Percentiles rank a stretch among this genome's conserved stretches.
phyloP scores from a whole-genome alignment of 257 asterid species.

The Ballota nigra region DNA sequence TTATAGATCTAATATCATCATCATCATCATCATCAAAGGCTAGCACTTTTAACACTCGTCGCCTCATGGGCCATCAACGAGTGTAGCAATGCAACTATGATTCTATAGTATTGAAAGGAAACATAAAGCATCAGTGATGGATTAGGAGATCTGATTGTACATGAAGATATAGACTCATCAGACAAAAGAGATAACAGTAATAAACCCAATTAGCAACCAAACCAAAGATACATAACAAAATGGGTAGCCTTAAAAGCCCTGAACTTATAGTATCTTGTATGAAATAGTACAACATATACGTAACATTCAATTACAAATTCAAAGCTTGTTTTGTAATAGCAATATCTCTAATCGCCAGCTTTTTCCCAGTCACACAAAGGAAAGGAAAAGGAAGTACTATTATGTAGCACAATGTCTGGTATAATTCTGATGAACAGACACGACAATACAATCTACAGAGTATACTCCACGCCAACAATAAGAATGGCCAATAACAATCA shows the following conservation, averaged over 20 bases:
- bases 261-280: too few relatives aligned
- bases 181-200: background rate
- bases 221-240: background rate
- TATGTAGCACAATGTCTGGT: background rate
- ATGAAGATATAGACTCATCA: background rate
- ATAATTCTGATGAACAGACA: constrained; percentile 1
- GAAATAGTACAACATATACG: background rate
- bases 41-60: too few relatives aligned
- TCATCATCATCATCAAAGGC: background rate
- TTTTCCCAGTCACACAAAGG: background rate
- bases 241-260: background rate
- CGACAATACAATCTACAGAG: background rate
- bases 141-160: background rate
- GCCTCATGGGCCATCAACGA: background rate
- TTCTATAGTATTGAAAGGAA: background rate
- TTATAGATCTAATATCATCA: background rate
- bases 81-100: constrained; percentile 4
- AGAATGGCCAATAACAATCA: background rate
- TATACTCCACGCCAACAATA: background rate
- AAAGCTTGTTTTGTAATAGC: background rate
- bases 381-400: background rate
- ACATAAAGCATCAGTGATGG: background rate
- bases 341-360: background rate
- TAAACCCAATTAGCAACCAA: too few relatives aligned
- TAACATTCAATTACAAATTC: background rate